A percentile compares a stretch with the other conserved stretches of the same genome.
Evolutionary conservation across 345 rosid species (phyloP).

Genomic region (Iberis pinnata): DNA sequence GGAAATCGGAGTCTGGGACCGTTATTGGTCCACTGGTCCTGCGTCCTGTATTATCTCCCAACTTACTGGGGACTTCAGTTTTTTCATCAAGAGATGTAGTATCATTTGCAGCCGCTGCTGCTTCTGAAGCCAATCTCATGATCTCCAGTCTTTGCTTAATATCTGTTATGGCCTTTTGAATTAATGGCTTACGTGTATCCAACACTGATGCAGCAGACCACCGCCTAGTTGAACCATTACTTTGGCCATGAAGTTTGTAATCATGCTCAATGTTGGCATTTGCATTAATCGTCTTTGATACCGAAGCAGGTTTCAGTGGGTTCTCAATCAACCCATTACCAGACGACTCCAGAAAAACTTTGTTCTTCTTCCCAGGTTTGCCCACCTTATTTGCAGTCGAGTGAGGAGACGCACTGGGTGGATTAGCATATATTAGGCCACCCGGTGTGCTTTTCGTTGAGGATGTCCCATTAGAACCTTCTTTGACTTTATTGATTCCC

Average conservation of each 20-base stretch:
- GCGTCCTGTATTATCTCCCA: conserved; percentile 33
- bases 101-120: conserved; percentile 32
- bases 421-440: conserved; percentile 27
- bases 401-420: conserved; percentile 31
- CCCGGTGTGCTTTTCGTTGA: conserved; percentile 31
- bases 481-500: conserved; percentile 40
- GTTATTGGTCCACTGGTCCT: conserved; percentile 42
- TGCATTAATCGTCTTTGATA: conserved; percentile 33
- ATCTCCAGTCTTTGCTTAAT: conserved; percentile 60
- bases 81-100: conserved; percentile 22
- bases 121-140: conserved; percentile 46
- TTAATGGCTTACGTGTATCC: conserved; percentile 76
- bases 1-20: conserved; percentile 95
- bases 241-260: conserved; percentile 38
- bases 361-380: conserved; percentile 73
- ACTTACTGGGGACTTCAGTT: conserved; percentile 26
- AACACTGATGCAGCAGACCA: conserved; percentile 51
- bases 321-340: conserved; percentile 60
- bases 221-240: conserved; percentile 42
- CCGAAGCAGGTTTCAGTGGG: conserved; percentile 35
- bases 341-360: conserved; percentile 44
- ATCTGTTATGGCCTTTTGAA: conserved; percentile 64
- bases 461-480: conserved; percentile 44
- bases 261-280: conserved; percentile 35
- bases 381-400: conserved; percentile 35